A percentile compares a stretch with the other conserved stretches of the same genome.
phyloP scores from a whole-genome alignment of 352 stramenopile genomes.

The Pythium biforme region DNA sequence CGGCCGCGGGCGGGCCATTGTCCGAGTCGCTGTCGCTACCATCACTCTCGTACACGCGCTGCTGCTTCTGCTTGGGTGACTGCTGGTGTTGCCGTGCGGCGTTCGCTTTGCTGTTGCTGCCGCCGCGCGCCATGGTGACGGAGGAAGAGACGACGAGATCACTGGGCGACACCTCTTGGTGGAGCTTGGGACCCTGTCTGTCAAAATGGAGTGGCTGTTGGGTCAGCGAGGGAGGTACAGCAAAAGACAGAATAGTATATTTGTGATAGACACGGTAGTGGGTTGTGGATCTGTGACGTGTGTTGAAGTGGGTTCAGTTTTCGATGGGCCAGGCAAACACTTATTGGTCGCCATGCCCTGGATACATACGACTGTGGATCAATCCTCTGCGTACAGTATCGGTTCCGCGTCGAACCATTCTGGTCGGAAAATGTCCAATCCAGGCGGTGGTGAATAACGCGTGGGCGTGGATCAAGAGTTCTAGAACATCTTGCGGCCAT shows the following conservation, averaged over 20 bases:
- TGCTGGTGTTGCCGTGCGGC: not conserved
- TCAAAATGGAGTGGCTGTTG: slow-evolving; percentile 21
- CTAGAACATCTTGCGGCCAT: not conserved
- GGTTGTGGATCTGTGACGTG: slow-evolving; percentile 18
- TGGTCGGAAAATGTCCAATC: too few species aligned
- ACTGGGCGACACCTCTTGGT: slow-evolving; percentile 1
- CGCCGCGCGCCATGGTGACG: slow-evolving; percentile 20
- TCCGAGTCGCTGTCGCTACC: slow-evolving; percentile 33
- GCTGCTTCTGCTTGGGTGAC: not conserved
- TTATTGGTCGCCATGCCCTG: too few species aligned
- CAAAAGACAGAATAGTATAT: slow-evolving; percentile 17
- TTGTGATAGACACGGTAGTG: not conserved
- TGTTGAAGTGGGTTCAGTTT: slow-evolving; percentile 19
- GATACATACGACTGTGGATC: too few species aligned
- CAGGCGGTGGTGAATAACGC: too few species aligned
- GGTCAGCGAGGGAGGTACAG: slow-evolving; percentile 1
- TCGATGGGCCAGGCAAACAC: too few species aligned
- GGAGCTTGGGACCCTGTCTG: not conserved
- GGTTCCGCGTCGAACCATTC: too few species aligned
- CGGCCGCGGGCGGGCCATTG: slow-evolving; percentile 29
- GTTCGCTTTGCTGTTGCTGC: not conserved
- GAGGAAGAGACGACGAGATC: not conserved
- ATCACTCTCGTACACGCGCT: slow-evolving; percentile 26
- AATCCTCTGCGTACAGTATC: too few species aligned
- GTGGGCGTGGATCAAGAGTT: too few species aligned